These are phyloP conservation scores for Fraxinus greggii DNA, from an alignment of 305 asterid species.

Conservation along the genomic window DNA sequence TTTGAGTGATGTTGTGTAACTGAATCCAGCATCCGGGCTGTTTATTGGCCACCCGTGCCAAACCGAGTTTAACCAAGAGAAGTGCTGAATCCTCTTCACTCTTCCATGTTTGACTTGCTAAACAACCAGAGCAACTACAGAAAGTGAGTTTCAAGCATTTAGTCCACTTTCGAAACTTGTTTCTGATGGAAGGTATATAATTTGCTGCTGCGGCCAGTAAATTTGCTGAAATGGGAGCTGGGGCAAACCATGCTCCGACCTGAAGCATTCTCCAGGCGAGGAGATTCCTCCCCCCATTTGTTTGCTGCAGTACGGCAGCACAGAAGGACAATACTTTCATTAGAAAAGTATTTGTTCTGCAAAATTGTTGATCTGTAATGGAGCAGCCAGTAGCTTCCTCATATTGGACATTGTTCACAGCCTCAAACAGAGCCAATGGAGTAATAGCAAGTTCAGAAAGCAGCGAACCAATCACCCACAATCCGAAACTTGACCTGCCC, in stretches of 20 bases:
- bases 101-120: slow-evolving; percentile 58
- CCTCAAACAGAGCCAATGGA: slow-evolving; percentile 68
- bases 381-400: slow-evolving; percentile 43
- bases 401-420: slow-evolving; percentile 45
- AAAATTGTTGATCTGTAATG: slow-evolving; percentile 54
- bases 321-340: slow-evolving; percentile 56
- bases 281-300: slow-evolving; percentile 38
- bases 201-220: slow-evolving; percentile 67
- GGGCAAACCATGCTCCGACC: slow-evolving; percentile 83
- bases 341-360: slow-evolving; percentile 54
- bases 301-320: slow-evolving; percentile 47
- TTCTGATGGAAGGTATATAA: slow-evolving; percentile 43
- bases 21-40: slow-evolving; percentile 76
- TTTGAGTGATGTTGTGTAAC: slow-evolving; percentile 69
- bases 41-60: slow-evolving; percentile 58
- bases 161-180: slow-evolving; percentile 57
- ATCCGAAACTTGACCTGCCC: slow-evolving; percentile 66
- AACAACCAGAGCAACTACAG: slow-evolving; percentile 50
- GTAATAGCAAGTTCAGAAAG: slow-evolving; percentile 62
- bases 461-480: slow-evolving; percentile 63
- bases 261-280: slow-evolving; percentile 69
- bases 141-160: slow-evolving; percentile 45
- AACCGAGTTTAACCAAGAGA: slow-evolving; percentile 60
- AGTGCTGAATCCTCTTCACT: slow-evolving; percentile 75
- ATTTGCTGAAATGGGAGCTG: slow-evolving; percentile 61